These are phyloP conservation scores for Pisolithus tinctorius DNA, from an alignment of 768 basidiomycete genomes.

Conservation along the genomic window DNA sequence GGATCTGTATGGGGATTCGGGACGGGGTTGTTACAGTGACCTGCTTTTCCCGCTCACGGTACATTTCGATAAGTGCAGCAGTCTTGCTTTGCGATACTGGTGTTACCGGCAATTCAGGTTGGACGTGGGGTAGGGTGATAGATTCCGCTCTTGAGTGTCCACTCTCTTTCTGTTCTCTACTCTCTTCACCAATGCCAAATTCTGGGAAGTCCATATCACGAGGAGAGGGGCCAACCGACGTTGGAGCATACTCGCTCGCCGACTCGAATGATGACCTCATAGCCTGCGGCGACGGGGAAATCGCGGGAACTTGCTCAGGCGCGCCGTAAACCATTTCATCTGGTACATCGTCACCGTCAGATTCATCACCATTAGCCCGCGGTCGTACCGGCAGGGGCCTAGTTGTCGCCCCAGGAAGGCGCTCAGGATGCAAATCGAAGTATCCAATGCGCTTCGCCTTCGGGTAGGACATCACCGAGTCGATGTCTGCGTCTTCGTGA, in stretches of 20 bases:
- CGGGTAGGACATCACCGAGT: conserved; percentile 30
- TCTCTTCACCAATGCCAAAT: conserved; percentile 16
- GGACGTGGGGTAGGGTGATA: conserved; percentile 19
- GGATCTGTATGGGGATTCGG: conserved; percentile 29
- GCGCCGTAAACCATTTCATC: conserved; percentile 28
- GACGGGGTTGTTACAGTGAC: conserved; percentile 15
- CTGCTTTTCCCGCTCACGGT: conserved; percentile 62
- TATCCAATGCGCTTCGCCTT: conserved; percentile 48
- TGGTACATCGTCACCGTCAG: conserved; percentile 30
- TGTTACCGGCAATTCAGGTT: conserved; percentile 12
- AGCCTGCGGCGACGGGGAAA: conserved; percentile 12
- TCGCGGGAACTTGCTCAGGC: conserved; percentile 13
- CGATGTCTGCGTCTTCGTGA: conserved; percentile 40
- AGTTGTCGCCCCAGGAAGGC: conserved; percentile 33
- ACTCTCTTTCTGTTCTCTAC: conserved; percentile 18
- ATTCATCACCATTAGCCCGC: conserved; percentile 24
- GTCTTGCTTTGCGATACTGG: conserved; percentile 49
- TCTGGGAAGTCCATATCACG: conserved; percentile 28
- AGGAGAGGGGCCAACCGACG: conserved; percentile 19
- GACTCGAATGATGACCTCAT: conserved; percentile 29
- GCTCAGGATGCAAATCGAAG: conserved; percentile 75
- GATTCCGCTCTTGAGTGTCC: conserved; percentile 23
- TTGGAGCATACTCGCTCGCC: conserved; percentile 27
- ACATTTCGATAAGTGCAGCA: conserved; percentile 80
- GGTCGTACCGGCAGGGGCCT: conserved; percentile 16